Base-by-base conservation (phyloP, 2,329 filamentous ascomycete genomes). In the Pseudogymnoascus sp. region DNA sequence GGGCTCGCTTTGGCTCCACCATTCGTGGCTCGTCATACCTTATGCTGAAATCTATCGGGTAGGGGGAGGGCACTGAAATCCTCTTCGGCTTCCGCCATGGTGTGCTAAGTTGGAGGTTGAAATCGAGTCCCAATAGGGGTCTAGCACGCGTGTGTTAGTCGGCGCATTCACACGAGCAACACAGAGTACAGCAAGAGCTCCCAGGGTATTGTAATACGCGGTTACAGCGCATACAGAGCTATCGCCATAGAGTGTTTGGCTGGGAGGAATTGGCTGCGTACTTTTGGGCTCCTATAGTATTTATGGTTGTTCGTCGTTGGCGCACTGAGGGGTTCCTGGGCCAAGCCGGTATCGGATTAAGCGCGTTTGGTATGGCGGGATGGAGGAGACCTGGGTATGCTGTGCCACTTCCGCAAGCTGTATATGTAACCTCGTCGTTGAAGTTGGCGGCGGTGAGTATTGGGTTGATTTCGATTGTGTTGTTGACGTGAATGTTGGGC, bases 41-140 rank as follows among this genome's bases (percentile, higher is more conserved):
- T 96, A 80, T 96, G 91, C 62, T 84, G 80, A 77, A 92, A 95
- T 73, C 91, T 85, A 67, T 96, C 91, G 50, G 85, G 80, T 63
- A 96, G 76, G 47, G 91, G 89, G 66, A 96, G 79, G 67, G 88
- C 84, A 77, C 86, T 88, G 75, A 88, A 93, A 75, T 96, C 91
- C 73, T 92, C 90, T 75, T 93, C 90, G 74, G 82, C 78, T 68
- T 95, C 91, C 64, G 88, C 90, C 91, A 95, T 95, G 38, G 59
- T 69, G 31, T 60, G 59, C 59, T 37, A 40, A 35, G 44, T 38
- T 60, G 33, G 14, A 40, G 31, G 33, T 37, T 38, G 59, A 40
- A 40, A 60, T 60, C 31, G 59, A 60, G 59, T 37, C 33, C 31
- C 23, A 38, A 40, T 60, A 60, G 33, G 59, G 59, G 37, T 60